phyloP scores from a whole-genome alignment of 768 basidiomycete species.

The Mycena kentingensis region DNA sequence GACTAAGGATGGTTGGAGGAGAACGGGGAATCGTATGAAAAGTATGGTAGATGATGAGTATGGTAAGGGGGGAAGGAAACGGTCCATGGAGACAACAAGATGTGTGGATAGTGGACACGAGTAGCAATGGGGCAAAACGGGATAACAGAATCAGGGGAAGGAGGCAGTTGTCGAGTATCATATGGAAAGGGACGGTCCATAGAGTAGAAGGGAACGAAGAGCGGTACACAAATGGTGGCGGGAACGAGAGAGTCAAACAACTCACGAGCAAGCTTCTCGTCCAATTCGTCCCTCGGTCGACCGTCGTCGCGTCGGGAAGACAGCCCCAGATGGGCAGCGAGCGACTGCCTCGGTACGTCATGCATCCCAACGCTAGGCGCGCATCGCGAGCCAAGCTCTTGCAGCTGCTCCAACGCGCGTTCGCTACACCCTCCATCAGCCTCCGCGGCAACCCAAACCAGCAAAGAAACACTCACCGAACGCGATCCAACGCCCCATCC shows the following conservation, averaged over 20 bases:
- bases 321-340: constrained; percentile 65
- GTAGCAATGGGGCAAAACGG: too few species aligned
- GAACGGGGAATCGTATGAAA: too few species aligned
- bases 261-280: constrained; percentile 70
- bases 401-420: constrained; percentile 44
- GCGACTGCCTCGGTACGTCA: constrained; percentile 71
- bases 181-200: too few species aligned
- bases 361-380: constrained; percentile 90
- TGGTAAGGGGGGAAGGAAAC: too few species aligned
- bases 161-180: too few species aligned
- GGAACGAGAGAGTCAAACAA: constrained; percentile 3
- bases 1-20: too few species aligned
- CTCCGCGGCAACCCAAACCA: not conserved
- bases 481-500: constrained; percentile 77
- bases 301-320: constrained; percentile 48
- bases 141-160: too few species aligned
- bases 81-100: too few species aligned
- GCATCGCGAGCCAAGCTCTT: constrained; percentile 49
- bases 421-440: constrained; percentile 24
- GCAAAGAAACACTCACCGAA: constrained; percentile 54
- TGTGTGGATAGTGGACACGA: too few species aligned
- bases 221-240: not conserved
- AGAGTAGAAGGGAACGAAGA: too few species aligned
- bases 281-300: constrained; percentile 55
- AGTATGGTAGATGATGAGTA: too few species aligned